Conservation (phyloP, 192 early-diverging fungal genomes). For the Rhizoclosmatium sp. region DNA sequence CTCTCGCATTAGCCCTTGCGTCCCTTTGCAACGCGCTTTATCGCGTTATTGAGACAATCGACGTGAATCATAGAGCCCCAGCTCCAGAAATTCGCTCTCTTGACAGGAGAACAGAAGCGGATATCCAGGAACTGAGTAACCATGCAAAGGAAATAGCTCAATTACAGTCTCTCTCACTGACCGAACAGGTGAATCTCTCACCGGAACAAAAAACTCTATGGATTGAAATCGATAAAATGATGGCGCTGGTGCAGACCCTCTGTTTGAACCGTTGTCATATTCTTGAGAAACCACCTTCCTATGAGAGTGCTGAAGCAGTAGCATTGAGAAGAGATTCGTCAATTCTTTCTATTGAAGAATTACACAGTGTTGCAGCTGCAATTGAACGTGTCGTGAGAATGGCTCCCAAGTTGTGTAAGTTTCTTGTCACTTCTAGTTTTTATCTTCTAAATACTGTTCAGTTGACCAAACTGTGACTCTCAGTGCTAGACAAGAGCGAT, state of each 20-base stretch:
- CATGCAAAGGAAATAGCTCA: not conserved
- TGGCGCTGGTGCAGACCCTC: slow-evolving; percentile 46
- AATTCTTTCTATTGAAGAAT: slow-evolving; percentile 13
- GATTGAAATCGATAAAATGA: slow-evolving; percentile 49
- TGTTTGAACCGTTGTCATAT: slow-evolving; percentile 27
- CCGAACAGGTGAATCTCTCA: not conserved
- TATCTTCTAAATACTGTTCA: no score
- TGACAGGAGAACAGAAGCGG: not conserved
- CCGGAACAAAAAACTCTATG: slow-evolving; percentile 41
- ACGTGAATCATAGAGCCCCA: not conserved
- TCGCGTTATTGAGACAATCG: slow-evolving; percentile 10
- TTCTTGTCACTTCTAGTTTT: slow-evolving; percentile 15
- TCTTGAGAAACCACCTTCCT: slow-evolving; percentile 37
- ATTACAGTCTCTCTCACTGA: not conserved
- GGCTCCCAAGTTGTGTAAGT: slow-evolving; percentile 47
- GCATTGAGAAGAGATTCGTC: not conserved
- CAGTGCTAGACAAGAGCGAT: slow-evolving; percentile 41
- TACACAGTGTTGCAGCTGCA: slow-evolving; percentile 36
- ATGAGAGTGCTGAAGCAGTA: not conserved
- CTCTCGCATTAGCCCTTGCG: slow-evolving; percentile 25
- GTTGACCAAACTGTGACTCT: slow-evolving; percentile 48
- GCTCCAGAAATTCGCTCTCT: not conserved
- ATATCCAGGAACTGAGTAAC: not conserved
- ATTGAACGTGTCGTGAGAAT: slow-evolving; percentile 48
- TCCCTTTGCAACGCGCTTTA: slow-evolving; percentile 30